Evolutionary conservation across 208 protist species (phyloP).

Genomic region (Trypanosoma caninum): DNA sequence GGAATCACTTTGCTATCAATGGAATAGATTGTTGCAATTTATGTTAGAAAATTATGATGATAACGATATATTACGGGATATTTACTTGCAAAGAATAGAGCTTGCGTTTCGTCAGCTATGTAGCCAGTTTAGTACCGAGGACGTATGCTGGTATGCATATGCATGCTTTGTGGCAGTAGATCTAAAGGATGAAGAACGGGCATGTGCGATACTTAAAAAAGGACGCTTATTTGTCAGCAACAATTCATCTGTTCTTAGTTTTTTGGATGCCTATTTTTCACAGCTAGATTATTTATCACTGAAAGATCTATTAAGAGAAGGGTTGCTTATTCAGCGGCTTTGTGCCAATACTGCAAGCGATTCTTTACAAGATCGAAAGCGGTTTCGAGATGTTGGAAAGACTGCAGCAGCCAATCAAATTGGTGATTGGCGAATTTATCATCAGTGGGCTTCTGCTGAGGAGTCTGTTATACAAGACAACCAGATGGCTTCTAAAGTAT

Average conservation of each 20-base stretch:
- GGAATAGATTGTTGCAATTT: slow-evolving; percentile 37
- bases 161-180: slow-evolving; percentile 60
- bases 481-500: slow-evolving; percentile 69
- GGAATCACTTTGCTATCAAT: slow-evolving; percentile 35
- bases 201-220: slow-evolving; percentile 33
- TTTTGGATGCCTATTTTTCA: slow-evolving; percentile 9
- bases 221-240: slow-evolving; percentile 23
- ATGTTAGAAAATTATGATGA: slow-evolving; percentile 36
- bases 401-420: slow-evolving; percentile 44
- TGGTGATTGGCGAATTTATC: slow-evolving; percentile 77
- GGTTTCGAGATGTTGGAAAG: slow-evolving; percentile 59
- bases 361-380: slow-evolving; percentile 28
- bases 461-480: slow-evolving; percentile 38
- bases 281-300: background rate
- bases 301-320: slow-evolving; percentile 20
- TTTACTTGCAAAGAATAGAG: slow-evolving; percentile 70
- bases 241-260: slow-evolving; percentile 51
- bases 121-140: slow-evolving; percentile 49
- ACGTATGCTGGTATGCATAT: slow-evolving; percentile 74
- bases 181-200: slow-evolving; percentile 43
- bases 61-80: slow-evolving; percentile 22
- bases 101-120: slow-evolving; percentile 83
- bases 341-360: slow-evolving; percentile 14
- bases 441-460: slow-evolving; percentile 70
- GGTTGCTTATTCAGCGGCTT: slow-evolving; percentile 20